These are phyloP conservation scores for Rhodotorula sp. DNA, from an alignment of 1,284 basidiomycete species.

Conservation along the genomic window DNA sequence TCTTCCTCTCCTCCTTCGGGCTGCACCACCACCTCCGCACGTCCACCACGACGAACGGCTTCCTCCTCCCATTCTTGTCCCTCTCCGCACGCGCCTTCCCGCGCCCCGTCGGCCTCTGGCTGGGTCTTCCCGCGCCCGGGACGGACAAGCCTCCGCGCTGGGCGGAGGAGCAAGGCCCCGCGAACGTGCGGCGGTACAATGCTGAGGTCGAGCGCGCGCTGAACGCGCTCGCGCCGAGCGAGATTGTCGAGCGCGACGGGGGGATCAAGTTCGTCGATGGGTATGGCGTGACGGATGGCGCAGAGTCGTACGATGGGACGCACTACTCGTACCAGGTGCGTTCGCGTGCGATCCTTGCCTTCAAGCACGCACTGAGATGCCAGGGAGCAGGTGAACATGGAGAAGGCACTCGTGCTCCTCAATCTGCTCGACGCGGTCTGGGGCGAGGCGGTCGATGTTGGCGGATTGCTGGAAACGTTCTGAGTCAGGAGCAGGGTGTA, in stretches of 20 bases:
- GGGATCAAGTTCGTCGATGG: neutral
- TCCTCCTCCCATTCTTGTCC: no score
- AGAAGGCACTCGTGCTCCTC: conserved; percentile 3
- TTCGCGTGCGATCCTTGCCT: no score
- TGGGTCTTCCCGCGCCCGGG: no score
- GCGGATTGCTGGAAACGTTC: no score
- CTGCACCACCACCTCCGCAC: no score
- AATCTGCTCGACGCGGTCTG: conserved; percentile 8
- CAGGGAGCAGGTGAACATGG: no score
- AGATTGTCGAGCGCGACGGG: neutral
- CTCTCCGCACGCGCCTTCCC: no score
- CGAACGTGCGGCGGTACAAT: neutral
- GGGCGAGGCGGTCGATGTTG: conserved; percentile 9
- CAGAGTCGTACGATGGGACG: conserved; percentile 5
- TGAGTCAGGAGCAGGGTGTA: no score
- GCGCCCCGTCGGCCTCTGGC: no score
- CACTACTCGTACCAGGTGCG: conserved; percentile 1
- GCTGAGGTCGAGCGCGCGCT: neutral
- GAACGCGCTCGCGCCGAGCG: neutral
- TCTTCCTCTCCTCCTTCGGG: no score
- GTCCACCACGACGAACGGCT: no score
- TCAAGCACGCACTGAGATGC: no score
- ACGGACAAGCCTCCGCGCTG: conserved; percentile 6
- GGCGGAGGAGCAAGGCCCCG: neutral
- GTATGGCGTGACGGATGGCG: conserved; percentile 5